Conservation (phyloP, 2,329 filamentous ascomycete species). For the Xylaria arbuscula region DNA sequence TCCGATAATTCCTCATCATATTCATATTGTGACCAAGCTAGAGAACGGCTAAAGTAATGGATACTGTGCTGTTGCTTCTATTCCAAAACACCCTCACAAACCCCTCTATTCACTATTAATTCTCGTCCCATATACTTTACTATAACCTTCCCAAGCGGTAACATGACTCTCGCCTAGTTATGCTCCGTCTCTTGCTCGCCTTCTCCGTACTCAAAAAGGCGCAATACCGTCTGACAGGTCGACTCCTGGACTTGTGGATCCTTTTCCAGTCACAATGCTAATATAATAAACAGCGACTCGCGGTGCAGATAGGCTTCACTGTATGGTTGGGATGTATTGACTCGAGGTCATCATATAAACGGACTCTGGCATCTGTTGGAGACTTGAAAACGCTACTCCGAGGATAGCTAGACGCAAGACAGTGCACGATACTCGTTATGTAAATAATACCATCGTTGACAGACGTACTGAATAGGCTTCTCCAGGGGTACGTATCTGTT, state of each 20-base stretch:
- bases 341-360: slow-evolving; percentile 27
- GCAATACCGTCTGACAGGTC: too few relatives aligned
- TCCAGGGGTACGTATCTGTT: slow-evolving; percentile 20
- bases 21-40: too few relatives aligned
- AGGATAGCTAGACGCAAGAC: slow-evolving; percentile 14
- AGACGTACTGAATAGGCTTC: slow-evolving; percentile 3
- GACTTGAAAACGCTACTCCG: slow-evolving; percentile 22
- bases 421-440: slow-evolving; percentile 17
- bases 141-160: too few relatives aligned
- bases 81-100: too few relatives aligned
- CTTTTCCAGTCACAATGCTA: not conserved
- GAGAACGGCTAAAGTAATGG: too few relatives aligned
- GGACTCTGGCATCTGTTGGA: slow-evolving; percentile 27
- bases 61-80: too few relatives aligned
- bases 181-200: too few relatives aligned
- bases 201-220: not conserved
- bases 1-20: too few relatives aligned
- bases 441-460: slow-evolving; percentile 22
- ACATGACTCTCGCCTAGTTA: too few relatives aligned
- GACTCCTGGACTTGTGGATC: too few relatives aligned
- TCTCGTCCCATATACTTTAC: too few relatives aligned
- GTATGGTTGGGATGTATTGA: slow-evolving; percentile 17
- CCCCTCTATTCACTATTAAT: too few relatives aligned
- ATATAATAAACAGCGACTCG: not conserved
- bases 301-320: not conserved